Evolutionary conservation across 352 stramenopile species (phyloP).

Genomic region (Phytophthora cryptogea): DNA sequence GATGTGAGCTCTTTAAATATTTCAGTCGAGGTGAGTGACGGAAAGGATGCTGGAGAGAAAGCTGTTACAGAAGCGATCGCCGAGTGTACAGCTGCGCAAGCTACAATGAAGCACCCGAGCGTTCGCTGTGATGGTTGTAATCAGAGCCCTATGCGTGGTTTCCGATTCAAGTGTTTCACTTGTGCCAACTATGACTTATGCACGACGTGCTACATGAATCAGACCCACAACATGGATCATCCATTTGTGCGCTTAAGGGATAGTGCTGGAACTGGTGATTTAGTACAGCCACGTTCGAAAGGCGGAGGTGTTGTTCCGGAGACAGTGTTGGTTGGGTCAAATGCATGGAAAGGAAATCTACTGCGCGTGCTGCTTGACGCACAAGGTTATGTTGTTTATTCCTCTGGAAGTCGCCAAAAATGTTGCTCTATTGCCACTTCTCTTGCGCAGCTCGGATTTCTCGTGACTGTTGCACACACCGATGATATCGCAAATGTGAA

Average conservation of each 20-base stretch:
- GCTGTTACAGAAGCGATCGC: conserved; percentile 26
- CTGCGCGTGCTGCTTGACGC: conserved; percentile 47
- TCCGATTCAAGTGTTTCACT: conserved; percentile 77
- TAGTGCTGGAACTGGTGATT: conserved; percentile 49
- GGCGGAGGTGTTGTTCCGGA: conserved; percentile 54
- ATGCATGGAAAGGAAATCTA: conserved; percentile 65
- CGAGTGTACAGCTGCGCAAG: conserved; percentile 29
- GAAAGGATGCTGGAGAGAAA: conserved; percentile 31
- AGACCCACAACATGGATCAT: conserved; percentile 68
- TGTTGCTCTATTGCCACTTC: conserved; percentile 43
- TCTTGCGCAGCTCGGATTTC: conserved; percentile 48
- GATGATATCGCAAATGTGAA: conserved; percentile 45
- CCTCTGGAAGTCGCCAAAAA: conserved; percentile 33
- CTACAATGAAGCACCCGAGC: conserved; percentile 55
- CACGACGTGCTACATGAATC: conserved; percentile 61
- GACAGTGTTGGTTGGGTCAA: conserved; percentile 59
- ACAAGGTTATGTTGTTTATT: conserved; percentile 60
- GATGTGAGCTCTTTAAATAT: conserved; percentile 45
- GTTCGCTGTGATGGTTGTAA: conserved; percentile 84
- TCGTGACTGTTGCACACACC: conserved; percentile 47
- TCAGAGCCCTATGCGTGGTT: conserved; percentile 66
- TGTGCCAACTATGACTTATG: conserved; percentile 84
- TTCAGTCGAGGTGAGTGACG: conserved; percentile 24
- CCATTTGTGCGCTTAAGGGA: conserved; percentile 67
- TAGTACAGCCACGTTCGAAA: conserved; percentile 63